Evolutionary conservation across 176 grass and related monocot species (phyloP).

Genomic region (Avena insularis): DNA sequence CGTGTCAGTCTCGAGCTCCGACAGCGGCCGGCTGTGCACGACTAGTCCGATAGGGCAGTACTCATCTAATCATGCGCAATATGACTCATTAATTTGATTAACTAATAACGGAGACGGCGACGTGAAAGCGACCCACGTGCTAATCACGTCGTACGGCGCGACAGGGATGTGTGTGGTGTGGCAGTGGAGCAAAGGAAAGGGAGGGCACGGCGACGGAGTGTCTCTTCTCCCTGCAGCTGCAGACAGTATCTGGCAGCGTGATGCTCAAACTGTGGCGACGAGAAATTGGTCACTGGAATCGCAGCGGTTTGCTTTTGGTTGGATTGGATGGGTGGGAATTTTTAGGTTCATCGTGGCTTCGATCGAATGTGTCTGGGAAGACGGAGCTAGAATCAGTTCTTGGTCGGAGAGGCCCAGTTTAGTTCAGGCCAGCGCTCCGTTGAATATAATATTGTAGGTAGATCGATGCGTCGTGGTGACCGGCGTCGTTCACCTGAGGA

Average conservation of each 20-base stretch:
- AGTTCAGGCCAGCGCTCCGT: background rate
- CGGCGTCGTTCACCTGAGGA: background rate
- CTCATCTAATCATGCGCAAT: background rate
- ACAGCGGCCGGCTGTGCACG: background rate
- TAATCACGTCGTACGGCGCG: background rate
- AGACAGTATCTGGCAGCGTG: background rate
- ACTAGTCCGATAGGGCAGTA: background rate
- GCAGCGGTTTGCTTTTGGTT: background rate
- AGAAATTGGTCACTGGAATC: background rate
- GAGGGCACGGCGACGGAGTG: background rate
- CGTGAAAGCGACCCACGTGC: conserved; percentile 2
- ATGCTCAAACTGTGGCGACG: background rate
- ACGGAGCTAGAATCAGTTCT: background rate
- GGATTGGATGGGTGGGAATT: background rate
- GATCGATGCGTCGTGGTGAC: background rate
- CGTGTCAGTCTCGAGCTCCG: conserved; percentile 17
- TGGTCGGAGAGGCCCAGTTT: background rate
- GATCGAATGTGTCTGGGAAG: background rate
- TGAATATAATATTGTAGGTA: background rate
- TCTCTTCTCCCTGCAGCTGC: background rate
- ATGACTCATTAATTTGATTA: background rate
- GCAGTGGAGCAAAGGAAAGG: background rate
- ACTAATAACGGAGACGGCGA: background rate
- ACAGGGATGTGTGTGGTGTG: conserved; percentile 6
- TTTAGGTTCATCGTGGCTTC: background rate